Percentiles rank a stretch among this genome's conserved stretches.
phyloP scores from a whole-genome alignment of 164 flowering plant species.

The Kalanchoe fedtschenkoi region DNA sequence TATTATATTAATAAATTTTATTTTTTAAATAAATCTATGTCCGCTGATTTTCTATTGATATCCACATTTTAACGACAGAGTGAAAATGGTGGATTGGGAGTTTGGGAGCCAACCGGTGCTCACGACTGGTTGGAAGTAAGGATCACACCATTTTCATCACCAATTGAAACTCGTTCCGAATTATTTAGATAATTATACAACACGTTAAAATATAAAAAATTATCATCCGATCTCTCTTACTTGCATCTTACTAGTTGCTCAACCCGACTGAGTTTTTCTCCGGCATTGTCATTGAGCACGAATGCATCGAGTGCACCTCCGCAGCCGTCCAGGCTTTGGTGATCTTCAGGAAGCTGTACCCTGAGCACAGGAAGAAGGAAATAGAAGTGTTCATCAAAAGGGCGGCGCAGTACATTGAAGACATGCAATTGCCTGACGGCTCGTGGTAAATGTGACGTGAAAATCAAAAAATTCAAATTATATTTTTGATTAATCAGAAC shows the following conservation, averaged over 20 bases:
- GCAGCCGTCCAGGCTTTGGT: neutral
- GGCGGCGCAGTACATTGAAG: neutral
- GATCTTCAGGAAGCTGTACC: neutral
- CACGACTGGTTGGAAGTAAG: neutral
- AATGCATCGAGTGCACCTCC: neutral
- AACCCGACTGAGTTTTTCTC: neutral
- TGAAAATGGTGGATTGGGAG: neutral
- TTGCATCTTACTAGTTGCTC: neutral
- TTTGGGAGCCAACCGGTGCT: constrained; percentile 4
- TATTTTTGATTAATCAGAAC: no score
- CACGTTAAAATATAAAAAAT: no score
- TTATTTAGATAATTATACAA: no score
- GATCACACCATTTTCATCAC: no score
- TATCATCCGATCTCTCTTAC: neutral
- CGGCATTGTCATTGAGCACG: neutral
- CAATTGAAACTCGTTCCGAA: no score
- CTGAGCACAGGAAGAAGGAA: neutral
- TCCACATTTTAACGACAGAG: neutral
- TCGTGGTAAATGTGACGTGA: neutral
- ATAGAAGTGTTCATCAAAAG: neutral
- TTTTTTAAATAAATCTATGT: no score
- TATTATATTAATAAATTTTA: no score
- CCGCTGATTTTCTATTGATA: no score
- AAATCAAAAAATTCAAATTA: no score
- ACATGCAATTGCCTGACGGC: neutral